Percentiles rank a stretch among this genome's conserved stretches.
These are phyloP conservation scores for Purshia tridentata DNA, from an alignment of 306 rosid genomes.

Conservation along the genomic window DNA sequence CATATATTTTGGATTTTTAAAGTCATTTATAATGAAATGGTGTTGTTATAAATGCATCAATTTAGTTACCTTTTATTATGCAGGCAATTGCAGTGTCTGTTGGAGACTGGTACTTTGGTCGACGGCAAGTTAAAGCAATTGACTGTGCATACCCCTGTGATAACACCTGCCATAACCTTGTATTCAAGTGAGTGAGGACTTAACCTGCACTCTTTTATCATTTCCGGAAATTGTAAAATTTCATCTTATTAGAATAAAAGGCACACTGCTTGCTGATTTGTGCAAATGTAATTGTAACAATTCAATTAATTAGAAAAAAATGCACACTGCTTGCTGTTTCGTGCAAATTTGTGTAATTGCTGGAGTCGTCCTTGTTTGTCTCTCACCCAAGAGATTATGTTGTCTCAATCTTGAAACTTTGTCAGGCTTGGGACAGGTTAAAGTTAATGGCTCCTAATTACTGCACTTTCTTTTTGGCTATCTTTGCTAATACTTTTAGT, in stretches of 20 bases:
- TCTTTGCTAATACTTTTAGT: background rate
- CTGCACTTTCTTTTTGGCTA: background rate
- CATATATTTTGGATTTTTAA: background rate
- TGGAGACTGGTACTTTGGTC: constrained; percentile 86
- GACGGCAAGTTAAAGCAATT: constrained; percentile 58
- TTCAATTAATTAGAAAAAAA: constrained; percentile 23
- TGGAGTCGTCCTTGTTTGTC: background rate
- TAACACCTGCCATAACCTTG: constrained; percentile 77
- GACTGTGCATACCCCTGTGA: constrained; percentile 93
- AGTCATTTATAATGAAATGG: constrained; percentile 3
- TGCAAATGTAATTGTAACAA: constrained; percentile 21
- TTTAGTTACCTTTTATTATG: constrained; percentile 17
- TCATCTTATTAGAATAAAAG: constrained; percentile 22
- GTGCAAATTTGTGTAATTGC: constrained; percentile 13
- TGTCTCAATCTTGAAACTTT: constrained; percentile 10
- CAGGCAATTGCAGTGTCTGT: constrained; percentile 78
- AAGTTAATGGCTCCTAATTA: background rate
- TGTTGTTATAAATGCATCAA: background rate
- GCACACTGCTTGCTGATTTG: constrained; percentile 6
- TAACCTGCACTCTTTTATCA: constrained; percentile 22
- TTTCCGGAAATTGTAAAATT: constrained; percentile 32
- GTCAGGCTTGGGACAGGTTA: constrained; percentile 18
- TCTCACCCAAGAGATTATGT: constrained; percentile 15
- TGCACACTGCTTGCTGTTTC: constrained; percentile 3
- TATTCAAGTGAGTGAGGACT: constrained; percentile 65